Percentiles rank a stretch among this genome's conserved stretches.
phyloP scores from a whole-genome alignment of 2,329 filamentous ascomycete genomes.

The Anthostomella pinea region DNA sequence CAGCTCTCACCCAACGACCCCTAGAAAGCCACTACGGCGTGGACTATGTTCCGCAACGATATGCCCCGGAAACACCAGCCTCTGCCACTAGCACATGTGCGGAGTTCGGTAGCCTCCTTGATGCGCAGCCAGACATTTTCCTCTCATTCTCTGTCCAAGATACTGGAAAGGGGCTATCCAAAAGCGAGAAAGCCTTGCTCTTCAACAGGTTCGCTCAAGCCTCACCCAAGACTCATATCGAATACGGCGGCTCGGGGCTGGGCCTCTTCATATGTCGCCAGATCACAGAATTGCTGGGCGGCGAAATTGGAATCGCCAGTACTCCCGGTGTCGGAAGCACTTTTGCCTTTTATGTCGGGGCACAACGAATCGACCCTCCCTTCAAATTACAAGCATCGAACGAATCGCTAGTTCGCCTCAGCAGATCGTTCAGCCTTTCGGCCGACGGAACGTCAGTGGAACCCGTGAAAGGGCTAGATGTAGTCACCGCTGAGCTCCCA shows the following conservation, averaged over 20 bases:
- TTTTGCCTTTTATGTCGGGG: constrained; percentile 72
- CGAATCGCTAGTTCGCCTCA: not conserved
- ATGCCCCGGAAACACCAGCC: constrained; percentile 31
- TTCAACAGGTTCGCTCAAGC: constrained; percentile 80
- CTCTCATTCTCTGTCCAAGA: constrained; percentile 74
- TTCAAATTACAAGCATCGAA: no score
- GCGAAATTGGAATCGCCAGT: constrained; percentile 73
- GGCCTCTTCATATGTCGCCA: constrained; percentile 77
- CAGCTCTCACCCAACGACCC: constrained; percentile 40
- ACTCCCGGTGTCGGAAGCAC: constrained; percentile 67
- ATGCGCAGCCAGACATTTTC: no score
- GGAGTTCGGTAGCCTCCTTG: no score
- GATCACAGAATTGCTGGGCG: constrained; percentile 77
- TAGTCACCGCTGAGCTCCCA: not conserved
- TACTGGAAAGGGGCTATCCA: constrained; percentile 70
- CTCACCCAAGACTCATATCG: constrained; percentile 70
- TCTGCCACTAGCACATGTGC: no score
- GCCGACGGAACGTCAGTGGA: constrained; percentile 18
- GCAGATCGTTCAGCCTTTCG: constrained; percentile 11
- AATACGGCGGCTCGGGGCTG: constrained; percentile 76
- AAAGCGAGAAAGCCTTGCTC: constrained; percentile 68
- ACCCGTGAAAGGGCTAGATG: constrained; percentile 1
- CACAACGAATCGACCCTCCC: constrained; percentile 26
- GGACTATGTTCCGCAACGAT: constrained; percentile 58
- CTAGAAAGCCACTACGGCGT: constrained; percentile 46